Base-by-base conservation (phyloP, 2,329 filamentous ascomycete genomes). In the Pseudocercospora ulei region DNA sequence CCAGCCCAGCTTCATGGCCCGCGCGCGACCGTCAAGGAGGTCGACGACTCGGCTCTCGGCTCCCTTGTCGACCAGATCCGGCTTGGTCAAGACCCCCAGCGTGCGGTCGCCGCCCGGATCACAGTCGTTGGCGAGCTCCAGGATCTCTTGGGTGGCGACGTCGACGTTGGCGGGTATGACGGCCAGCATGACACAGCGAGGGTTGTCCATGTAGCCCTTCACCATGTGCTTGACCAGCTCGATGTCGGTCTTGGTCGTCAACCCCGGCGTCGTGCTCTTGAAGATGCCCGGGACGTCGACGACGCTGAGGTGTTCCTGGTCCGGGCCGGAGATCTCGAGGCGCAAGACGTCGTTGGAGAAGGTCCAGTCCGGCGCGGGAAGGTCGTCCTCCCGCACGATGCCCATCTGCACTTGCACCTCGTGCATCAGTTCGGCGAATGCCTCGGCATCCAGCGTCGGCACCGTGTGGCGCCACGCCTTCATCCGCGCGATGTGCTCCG, bases 151-250 rank as follows among this genome's bases (percentile, higher is more conserved):
- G 0, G 60, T 70, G 0, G 61, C 62, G 17, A 68, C 56, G 35
- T 72, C 67, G 3, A 62, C 59, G 18, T 62, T 64, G 6, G 63
- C 62, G 0, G 62, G 62, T 2, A 69, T 50, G 0, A 70, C 66
- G 0, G 63, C 56, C 1, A 69, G 55, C 19, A 68, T 66, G 24
- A 66, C 56, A 1, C 60, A 61, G 3, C 64, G 55, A 0, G 54
- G 49, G 35, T 64, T 64, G 12, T 54, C 20, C 56, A 68, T 64
- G 41, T 68, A 66, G 0, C 33, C 26, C 3, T 52, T 28, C 0
- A 67, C 64, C 54, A 68, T 62, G 1, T 56, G 52, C 16, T 53
- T 45, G 2, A 69, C 65, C 4, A 65, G 42, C 0, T 37, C 16
- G 8, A 63, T 62, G 35, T 67, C 65, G 0, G 41, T 39, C 24